Evolutionary conservation across 2,329 filamentous ascomycete species (phyloP), one percentile per base, ranked within the genome.

Genomic region (Hypoxylon sp.): DNA sequence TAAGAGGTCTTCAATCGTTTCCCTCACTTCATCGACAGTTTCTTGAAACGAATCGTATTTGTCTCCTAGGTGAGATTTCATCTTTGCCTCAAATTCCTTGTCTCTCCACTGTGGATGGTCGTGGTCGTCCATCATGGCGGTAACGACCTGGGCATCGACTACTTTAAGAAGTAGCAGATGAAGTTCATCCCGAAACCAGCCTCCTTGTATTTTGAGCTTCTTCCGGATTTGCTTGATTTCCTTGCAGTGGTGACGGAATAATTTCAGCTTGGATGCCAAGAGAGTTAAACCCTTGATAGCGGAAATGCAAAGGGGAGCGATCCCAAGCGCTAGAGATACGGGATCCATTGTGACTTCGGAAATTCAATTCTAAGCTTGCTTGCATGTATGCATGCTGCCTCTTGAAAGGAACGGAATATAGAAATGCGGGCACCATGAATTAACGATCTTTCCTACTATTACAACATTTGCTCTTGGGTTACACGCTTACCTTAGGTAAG

Each of bases 181-280:
- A 10, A 55, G 7, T 36, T 65, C 62, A 32, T 60, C 55, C 21
- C 30, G 62, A 19, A 65, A 65, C 5, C 21, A 48, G 21, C 36
- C 55, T 28, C 13, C 19, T n/a, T 65, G 49, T 14, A 55, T 53
- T 5, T 13, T 32, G 5, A 65, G 9, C 30, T 30, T 65, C 28
- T 13, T 49, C 17, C 41, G 48, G n/a, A 65, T 41, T 6, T 34
- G 41, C n/a, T 30, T 34, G 5, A 60, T 34, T n/a, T 65, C 41
- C 19, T 55, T 65, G 3, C n/a, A 7, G 19, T 55, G 49, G 28
- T 60, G 49, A 4, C 23, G 32, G 3, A 62, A 23, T 5, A 53
- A 2, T 14, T 49, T 61, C 19, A 56, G 6, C n/a, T 41, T 50
- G 7, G 41, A 32, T 11, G 10, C 28, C 25, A 62, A 32, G 5